Base-by-base conservation (phyloP, 164 flowering plant species). In the Vitis vinifera region DNA sequence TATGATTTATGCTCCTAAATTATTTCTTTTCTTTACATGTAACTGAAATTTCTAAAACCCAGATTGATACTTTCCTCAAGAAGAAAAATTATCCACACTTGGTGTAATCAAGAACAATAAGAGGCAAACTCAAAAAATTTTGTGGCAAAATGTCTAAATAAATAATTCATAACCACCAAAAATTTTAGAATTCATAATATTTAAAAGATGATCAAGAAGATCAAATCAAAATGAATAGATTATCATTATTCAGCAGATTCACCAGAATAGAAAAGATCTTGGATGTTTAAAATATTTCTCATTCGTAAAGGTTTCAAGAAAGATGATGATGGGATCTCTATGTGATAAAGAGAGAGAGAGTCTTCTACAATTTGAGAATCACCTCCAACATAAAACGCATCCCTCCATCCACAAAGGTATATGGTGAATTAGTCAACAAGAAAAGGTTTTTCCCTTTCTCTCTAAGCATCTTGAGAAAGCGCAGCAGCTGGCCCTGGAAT, bases 391-490 rank as follows among this genome's bases (percentile, higher is more conserved):
- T 78, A 82, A 78, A 95, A 67, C 81, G 86, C 99, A 95, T 92
- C 69, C 99, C 99, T 48, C 99, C 98, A 85, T 95, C 98, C 68
- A 95, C 99, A 88, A 95, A 95, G 81, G 90, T 81, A 77, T 79
- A 93, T 5, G 99, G 99, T 63, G 97, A 92, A 79, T 95, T 95
- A 8, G 99, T 95, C 68, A 95, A 65, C 79, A 95, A 75, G 79
- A 95, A 94, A 60, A 95, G 88, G 65, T 91, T 95, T 85, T 95
- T 95, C 55, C 97, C 99, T 62, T 83, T 91, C 71, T 90, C 97
- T 79, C 66, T 90, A 10, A 95, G 80, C 94, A 86, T 90, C 68
- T 77, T 88, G 47, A 95, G 84, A 76, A 95, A 91, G 66, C 73
- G 87, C n/a, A 89, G 76, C 62, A 92, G 59, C 74, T 86, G 86